These are phyloP conservation scores for Pseudogymnoascus pannorum DNA, from an alignment of 2,329 filamentous ascomycete genomes.

Conservation along the genomic window DNA sequence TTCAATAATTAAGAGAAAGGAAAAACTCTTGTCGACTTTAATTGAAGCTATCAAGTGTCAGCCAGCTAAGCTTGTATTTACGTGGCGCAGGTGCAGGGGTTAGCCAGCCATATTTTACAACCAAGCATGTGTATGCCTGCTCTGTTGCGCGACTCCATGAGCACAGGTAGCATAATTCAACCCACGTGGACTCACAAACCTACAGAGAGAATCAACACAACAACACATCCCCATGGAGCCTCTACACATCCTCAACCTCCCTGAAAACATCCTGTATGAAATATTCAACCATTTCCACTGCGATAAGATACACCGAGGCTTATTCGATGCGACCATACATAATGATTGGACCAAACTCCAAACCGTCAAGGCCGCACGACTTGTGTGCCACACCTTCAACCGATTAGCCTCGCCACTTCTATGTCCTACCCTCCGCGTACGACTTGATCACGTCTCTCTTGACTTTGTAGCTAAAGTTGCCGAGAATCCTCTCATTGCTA, in stretches of 20 bases:
- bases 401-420: not conserved
- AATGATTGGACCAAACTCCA: not conserved
- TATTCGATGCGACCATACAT: not conserved
- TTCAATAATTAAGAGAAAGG: not conserved
- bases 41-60: not conserved
- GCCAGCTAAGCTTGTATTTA: too few relatives aligned
- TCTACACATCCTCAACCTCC: not conserved
- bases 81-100: not conserved
- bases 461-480: not conserved
- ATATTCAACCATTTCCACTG: not conserved
- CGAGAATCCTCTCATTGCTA: not conserved
- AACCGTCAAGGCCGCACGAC: not conserved
- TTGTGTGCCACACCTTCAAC: conserved; percentile 5
- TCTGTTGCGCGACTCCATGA: too few relatives aligned
- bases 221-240: not conserved
- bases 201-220: not conserved
- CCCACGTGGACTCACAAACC: not conserved
- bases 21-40: not conserved
- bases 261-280: not conserved
- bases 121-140: too few relatives aligned
- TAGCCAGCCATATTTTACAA: too few relatives aligned
- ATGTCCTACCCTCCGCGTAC: not conserved
- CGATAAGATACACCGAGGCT: not conserved
- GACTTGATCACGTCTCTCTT: conserved; percentile 5
- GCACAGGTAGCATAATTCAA: too few relatives aligned